phyloP scores from a whole-genome alignment of 139 green algal genomes.

The Chlamydomonas sp. region DNA sequence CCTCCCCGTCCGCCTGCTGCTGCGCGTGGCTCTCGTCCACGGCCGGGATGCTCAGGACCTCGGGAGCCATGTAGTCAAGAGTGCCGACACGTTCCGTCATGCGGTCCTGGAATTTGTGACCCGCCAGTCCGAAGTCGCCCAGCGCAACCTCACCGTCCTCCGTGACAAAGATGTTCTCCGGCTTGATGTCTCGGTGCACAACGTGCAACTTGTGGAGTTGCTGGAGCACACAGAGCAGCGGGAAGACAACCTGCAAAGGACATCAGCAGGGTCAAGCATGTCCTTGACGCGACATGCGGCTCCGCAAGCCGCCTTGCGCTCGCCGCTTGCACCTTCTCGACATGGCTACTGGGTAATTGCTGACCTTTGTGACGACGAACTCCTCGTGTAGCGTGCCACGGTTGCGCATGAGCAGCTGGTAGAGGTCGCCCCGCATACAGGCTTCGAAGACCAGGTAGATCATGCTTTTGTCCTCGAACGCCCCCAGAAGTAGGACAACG shows the following conservation, averaged over 20 bases:
- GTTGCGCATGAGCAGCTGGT: conserved; percentile 45
- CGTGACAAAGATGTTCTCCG: conserved; percentile 57
- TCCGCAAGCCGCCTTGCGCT: too few relatives aligned
- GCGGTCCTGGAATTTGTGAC: conserved; percentile 40
- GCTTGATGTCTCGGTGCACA: conserved; percentile 62
- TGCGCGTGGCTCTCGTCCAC: not conserved
- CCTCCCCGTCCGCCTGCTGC: not conserved
- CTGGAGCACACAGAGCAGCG: conserved; percentile 56
- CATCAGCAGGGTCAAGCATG: not conserved
- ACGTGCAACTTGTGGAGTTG: conserved; percentile 64
- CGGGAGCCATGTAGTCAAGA: conserved; percentile 57
- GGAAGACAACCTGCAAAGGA: conserved; percentile 44
- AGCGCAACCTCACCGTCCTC: conserved; percentile 39
- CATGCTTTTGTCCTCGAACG: conserved; percentile 56
- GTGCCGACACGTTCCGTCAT: conserved; percentile 55
- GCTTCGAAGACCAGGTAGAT: conserved; percentile 57
- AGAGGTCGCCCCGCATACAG: conserved; percentile 56
- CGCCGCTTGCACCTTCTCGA: too few relatives aligned
- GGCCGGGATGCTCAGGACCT: conserved; percentile 32
- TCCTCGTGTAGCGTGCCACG: conserved; percentile 34
- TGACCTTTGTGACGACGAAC: conserved; percentile 41
- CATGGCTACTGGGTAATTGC: not conserved
- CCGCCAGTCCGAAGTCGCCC: conserved; percentile 60
- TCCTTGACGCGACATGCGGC: too few relatives aligned
- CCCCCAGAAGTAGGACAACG: conserved; percentile 40